phyloP scores from a whole-genome alignment of 2,329 filamentous ascomycete species.

The Metarhizium robertsii region DNA sequence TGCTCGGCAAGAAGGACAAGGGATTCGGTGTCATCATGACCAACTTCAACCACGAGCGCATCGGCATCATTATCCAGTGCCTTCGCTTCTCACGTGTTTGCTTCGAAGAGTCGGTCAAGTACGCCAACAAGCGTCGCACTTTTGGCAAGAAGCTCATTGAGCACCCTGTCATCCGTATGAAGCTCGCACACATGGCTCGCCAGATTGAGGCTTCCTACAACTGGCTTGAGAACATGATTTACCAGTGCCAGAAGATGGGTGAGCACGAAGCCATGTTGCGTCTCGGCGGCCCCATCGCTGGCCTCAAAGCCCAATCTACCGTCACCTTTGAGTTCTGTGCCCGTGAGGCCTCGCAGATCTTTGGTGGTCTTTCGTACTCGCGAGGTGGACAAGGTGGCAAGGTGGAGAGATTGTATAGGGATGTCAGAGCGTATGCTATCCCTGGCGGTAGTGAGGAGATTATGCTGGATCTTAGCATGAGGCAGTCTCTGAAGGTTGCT shows the following conservation, averaged over 20 bases:
- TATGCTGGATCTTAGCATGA: constrained; percentile 93
- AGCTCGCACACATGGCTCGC: constrained; percentile 95
- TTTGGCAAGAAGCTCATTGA: constrained; percentile 96
- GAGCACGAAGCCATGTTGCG: constrained; percentile 94
- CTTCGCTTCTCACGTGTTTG: constrained; percentile 92
- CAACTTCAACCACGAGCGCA: constrained; percentile 99
- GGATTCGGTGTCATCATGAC: constrained; percentile 99
- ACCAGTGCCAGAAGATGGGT: constrained; percentile 85
- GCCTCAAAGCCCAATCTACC: constrained; percentile 88
- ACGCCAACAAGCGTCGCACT: constrained; percentile 92
- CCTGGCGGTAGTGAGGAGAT: constrained; percentile 96
- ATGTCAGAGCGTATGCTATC: constrained; percentile 93
- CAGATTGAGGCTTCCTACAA: constrained; percentile 96
- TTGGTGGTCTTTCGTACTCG: constrained; percentile 86
- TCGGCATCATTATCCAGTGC: constrained; percentile 97
- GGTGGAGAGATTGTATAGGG: constrained; percentile 88
- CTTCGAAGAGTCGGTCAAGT: constrained; percentile 94
- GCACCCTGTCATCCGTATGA: constrained; percentile 93
- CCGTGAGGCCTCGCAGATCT: constrained; percentile 93
- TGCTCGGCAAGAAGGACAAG: constrained; percentile 96
- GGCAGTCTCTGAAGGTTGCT: constrained; percentile 80
- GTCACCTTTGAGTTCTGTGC: constrained; percentile 97
- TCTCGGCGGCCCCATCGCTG: constrained; percentile 86
- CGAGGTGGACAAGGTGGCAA: constrained; percentile 91
- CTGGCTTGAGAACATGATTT: constrained; percentile 94